phyloP scores from a whole-genome alignment of 176 grass and related monocot species.

The Ensete ventricosum region DNA sequence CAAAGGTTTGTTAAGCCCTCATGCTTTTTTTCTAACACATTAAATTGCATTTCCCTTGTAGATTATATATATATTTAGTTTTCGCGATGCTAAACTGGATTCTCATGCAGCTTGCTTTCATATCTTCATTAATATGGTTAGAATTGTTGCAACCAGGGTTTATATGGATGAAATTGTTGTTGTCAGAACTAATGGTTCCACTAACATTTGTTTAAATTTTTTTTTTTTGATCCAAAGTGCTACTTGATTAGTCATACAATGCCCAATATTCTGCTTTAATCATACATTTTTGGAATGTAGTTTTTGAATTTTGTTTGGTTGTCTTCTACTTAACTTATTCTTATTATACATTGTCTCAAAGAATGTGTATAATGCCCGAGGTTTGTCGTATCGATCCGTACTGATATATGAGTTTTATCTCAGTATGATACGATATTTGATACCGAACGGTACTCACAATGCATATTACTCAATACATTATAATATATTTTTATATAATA shows the following conservation, averaged over 20 bases:
- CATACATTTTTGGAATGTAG: not conserved
- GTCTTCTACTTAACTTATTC: not conserved
- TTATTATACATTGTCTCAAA: not conserved
- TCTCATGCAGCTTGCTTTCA: not conserved
- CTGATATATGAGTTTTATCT: too few species aligned
- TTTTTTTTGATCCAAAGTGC: too few species aligned
- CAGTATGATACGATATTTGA: too few species aligned
- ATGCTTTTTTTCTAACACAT: not conserved
- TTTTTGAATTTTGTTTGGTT: not conserved
- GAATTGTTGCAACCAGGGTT: not conserved
- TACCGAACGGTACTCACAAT: too few species aligned
- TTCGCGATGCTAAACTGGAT: too few species aligned
- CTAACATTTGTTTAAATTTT: too few species aligned
- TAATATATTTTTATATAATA: too few species aligned
- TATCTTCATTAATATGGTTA: not conserved
- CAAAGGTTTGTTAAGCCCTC: constrained; percentile 63
- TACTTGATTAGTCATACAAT: too few species aligned
- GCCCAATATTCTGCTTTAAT: too few species aligned
- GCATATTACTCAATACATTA: too few species aligned
- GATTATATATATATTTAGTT: too few species aligned
- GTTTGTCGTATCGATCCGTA: too few species aligned
- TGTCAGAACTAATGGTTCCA: not conserved
- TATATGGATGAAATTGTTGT: not conserved
- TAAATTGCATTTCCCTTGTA: not conserved
- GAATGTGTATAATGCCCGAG: not conserved